Evolutionary conservation across 805 yeast genomes (phyloP).

Genomic region (Barnettozyma populi): DNA sequence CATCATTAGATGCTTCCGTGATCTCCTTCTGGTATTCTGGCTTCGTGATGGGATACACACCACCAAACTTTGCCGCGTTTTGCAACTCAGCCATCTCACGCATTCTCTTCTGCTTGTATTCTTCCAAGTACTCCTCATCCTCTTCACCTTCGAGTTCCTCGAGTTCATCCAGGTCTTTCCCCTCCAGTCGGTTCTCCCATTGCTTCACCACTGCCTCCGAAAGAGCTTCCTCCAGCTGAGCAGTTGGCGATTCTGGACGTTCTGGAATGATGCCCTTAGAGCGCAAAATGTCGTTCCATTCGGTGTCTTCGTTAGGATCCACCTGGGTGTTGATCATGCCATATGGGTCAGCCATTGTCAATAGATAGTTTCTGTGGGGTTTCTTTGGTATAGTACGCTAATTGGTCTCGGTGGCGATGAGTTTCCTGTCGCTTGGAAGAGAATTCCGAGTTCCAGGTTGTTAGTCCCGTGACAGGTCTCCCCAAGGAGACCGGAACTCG

Average conservation of each 20-base stretch:
- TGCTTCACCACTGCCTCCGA: conserved; percentile 76
- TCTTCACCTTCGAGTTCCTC: conserved; percentile 90
- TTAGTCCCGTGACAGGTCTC: too few relatives aligned
- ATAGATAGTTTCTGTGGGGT: too few relatives aligned
- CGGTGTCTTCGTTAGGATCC: conserved; percentile 94
- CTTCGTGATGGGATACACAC: conserved; percentile 71
- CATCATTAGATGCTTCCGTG: conserved; percentile 67
- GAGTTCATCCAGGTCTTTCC: conserved; percentile 70
- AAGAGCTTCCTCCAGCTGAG: conserved; percentile 78
- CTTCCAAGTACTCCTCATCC: conserved; percentile 81
- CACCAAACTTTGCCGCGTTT: conserved; percentile 59
- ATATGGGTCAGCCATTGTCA: conserved; percentile 35
- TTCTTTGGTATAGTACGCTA: too few relatives aligned
- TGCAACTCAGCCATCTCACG: conserved; percentile 63
- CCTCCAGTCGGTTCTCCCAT: conserved; percentile 78
- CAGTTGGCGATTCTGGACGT: conserved; percentile 84
- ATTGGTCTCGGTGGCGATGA: too few relatives aligned
- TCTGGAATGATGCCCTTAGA: conserved; percentile 90
- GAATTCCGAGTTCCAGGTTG: too few relatives aligned
- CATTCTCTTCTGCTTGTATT: conserved; percentile 72
- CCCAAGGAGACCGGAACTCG: too few relatives aligned
- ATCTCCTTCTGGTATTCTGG: conserved; percentile 85
- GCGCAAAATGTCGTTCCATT: conserved; percentile 95
- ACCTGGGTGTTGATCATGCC: conserved; percentile 73
- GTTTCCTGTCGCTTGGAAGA: too few relatives aligned